These are phyloP conservation scores for Alternaria consortialis DNA, from an alignment of 2,329 filamentous ascomycete species.

Conservation along the genomic window DNA sequence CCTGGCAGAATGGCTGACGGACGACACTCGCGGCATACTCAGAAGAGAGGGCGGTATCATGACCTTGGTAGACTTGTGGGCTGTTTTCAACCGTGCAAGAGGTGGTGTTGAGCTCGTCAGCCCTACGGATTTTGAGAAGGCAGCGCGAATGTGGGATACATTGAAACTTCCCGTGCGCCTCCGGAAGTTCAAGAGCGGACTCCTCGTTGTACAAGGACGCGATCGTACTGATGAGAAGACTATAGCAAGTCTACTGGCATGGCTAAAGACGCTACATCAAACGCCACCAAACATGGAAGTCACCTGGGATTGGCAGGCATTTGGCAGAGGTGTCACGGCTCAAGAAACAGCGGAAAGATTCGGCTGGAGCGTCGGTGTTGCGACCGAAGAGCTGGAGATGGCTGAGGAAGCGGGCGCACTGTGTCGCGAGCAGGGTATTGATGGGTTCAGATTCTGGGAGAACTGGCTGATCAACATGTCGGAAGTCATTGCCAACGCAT, in stretches of 20 bases:
- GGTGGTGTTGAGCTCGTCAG: slow-evolving; percentile 95
- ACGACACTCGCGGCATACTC: slow-evolving; percentile 49
- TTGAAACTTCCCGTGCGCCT: slow-evolving; percentile 86
- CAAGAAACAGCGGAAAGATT: slow-evolving; percentile 90
- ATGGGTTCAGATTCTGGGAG: slow-evolving; percentile 92
- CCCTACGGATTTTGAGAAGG: slow-evolving; percentile 89
- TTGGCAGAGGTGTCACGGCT: slow-evolving; percentile 86
- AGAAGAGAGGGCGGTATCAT: slow-evolving; percentile 51
- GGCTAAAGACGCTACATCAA: slow-evolving; percentile 77
- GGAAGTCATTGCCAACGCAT: slow-evolving; percentile 1
- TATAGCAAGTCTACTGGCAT: slow-evolving; percentile 75
- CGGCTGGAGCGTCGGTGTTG: slow-evolving; percentile 96
- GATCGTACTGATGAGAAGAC: slow-evolving; percentile 93
- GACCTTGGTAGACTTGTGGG: slow-evolving; percentile 53
- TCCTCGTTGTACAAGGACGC: slow-evolving; percentile 89
- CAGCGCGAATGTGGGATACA: slow-evolving; percentile 86
- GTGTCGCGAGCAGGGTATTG: slow-evolving; percentile 90
- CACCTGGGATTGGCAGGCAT: slow-evolving; percentile 78
- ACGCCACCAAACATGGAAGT: slow-evolving; percentile 71
- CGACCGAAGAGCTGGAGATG: slow-evolving; percentile 95
- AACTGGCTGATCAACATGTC: slow-evolving; percentile 63
- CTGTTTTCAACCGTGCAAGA: slow-evolving; percentile 87
- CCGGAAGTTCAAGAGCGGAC: slow-evolving; percentile 87
- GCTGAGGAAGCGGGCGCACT: slow-evolving; percentile 88
- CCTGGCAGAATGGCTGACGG: slow-evolving; percentile 51